A percentile compares a stretch with the other conserved stretches of the same genome.
These are phyloP conservation scores for Solanum raphanifolium DNA, from an alignment of 257 asterid species.

Conservation along the genomic window DNA sequence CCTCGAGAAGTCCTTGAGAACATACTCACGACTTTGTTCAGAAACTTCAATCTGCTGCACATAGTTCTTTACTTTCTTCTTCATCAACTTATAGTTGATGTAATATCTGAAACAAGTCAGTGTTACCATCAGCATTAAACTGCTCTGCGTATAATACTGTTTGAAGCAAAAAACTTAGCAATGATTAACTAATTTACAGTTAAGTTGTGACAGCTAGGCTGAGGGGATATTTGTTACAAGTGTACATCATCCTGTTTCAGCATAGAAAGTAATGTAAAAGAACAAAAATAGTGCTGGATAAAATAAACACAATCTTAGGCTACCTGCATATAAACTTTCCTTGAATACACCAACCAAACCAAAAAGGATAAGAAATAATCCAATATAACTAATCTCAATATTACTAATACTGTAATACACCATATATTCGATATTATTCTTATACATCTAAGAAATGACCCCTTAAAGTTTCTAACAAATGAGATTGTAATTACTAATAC, in stretches of 20 bases:
- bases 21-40: constrained; percentile 51
- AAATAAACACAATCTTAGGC: neutral
- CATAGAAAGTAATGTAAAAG: neutral
- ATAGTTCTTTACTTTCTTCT: constrained; percentile 80
- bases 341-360: neutral
- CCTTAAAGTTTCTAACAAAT: neutral
- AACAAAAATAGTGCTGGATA: neutral
- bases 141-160: neutral
- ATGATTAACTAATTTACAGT: neutral
- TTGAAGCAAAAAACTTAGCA: neutral
- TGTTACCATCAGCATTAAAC: neutral
- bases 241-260: neutral
- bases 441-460: neutral
- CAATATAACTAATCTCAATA: neutral
- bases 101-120: constrained; percentile 49
- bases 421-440: neutral
- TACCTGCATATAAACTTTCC: neutral
- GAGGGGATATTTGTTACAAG: neutral
- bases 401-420: neutral
- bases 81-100: constrained; percentile 92
- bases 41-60: constrained; percentile 60
- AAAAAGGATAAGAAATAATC: neutral
- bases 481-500: neutral
- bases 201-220: neutral
- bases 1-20: constrained; percentile 86